Percentiles rank a stretch among this genome's conserved stretches.
Conservation (phyloP, 1,284 basidiomycete genomes). For the Coriolopsis trogii region DNA sequence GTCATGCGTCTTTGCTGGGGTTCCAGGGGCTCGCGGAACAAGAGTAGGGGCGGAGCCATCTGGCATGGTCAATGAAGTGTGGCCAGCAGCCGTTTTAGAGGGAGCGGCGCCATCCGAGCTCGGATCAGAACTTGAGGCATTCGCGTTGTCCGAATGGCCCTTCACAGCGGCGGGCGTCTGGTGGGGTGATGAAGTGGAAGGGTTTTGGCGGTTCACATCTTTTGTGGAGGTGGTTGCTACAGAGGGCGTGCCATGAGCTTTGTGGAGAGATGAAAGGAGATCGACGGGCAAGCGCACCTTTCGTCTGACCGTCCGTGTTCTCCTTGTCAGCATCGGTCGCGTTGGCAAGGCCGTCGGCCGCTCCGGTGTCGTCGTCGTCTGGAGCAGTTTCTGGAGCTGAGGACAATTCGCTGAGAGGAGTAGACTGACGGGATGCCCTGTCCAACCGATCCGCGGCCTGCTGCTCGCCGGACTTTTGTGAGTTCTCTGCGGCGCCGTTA, state of each 20-base stretch:
- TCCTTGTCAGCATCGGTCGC: constrained; percentile 30
- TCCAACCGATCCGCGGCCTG: constrained; percentile 31
- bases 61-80: constrained; percentile 3
- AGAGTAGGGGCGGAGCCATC: constrained; percentile 18
- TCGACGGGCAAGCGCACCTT: neutral
- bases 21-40: constrained; percentile 16
- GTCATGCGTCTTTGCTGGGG: constrained; percentile 33
- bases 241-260: neutral
- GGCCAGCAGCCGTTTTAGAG: neutral
- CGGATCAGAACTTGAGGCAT: neutral
- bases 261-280: neutral
- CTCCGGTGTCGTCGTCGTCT: constrained; percentile 30
- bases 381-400: constrained; percentile 51
- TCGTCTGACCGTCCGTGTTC: neutral
- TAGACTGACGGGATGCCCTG: constrained; percentile 52
- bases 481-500: constrained; percentile 6
- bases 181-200: neutral
- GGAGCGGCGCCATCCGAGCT: neutral
- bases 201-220: constrained; percentile 1
- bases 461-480: constrained; percentile 4
- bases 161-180: neutral
- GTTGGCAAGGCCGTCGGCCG: constrained; percentile 35
- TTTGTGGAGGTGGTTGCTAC: constrained; percentile 4
- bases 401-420: constrained; percentile 72
- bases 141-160: neutral